These are phyloP conservation scores for Kandelia obovata DNA, from an alignment of 345 rosid species.

Conservation along the genomic window DNA sequence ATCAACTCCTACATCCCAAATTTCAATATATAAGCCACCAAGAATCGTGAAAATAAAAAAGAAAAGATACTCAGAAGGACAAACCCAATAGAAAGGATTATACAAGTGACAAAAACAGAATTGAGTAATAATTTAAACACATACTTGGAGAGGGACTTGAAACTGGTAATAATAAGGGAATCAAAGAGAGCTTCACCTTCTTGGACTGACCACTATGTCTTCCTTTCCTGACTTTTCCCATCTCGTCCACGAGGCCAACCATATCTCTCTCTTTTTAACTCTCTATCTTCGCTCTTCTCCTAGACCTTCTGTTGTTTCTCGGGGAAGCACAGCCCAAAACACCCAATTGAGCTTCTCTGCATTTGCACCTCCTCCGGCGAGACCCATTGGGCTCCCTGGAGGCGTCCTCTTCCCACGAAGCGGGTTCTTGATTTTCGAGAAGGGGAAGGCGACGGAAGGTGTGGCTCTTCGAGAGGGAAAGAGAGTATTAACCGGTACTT, in stretches of 20 bases:
- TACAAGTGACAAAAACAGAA: not conserved
- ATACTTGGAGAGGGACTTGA: slow-evolving; percentile 49
- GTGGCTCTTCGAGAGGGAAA: slow-evolving; percentile 53
- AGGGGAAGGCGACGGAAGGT: slow-evolving; percentile 72
- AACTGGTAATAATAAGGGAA: slow-evolving; percentile 37
- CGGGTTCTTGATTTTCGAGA: slow-evolving; percentile 54
- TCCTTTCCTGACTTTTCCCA: slow-evolving; percentile 49
- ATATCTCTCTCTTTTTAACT: slow-evolving; percentile 59
- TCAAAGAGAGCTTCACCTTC: slow-evolving; percentile 65
- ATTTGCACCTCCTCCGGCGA: slow-evolving; percentile 46
- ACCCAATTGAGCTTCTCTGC: slow-evolving; percentile 48
- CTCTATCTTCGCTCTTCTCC: slow-evolving; percentile 61
- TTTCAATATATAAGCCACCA: not conserved
- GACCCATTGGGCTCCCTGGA: slow-evolving; percentile 39
- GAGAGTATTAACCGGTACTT: slow-evolving; percentile 33
- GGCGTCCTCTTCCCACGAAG: slow-evolving; percentile 39
- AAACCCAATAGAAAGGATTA: not conserved
- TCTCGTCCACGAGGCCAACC: slow-evolving; percentile 41
- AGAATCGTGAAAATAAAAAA: not conserved
- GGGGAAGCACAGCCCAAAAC: slow-evolving; percentile 49
- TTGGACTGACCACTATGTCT: slow-evolving; percentile 47
- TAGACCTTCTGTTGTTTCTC: slow-evolving; percentile 48
- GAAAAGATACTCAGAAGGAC: not conserved
- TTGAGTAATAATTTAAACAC: slow-evolving; percentile 4
- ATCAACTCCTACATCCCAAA: slow-evolving; percentile 38